Conservation (phyloP, 2,329 filamentous ascomycete genomes). For the Penicillium sp. region DNA sequence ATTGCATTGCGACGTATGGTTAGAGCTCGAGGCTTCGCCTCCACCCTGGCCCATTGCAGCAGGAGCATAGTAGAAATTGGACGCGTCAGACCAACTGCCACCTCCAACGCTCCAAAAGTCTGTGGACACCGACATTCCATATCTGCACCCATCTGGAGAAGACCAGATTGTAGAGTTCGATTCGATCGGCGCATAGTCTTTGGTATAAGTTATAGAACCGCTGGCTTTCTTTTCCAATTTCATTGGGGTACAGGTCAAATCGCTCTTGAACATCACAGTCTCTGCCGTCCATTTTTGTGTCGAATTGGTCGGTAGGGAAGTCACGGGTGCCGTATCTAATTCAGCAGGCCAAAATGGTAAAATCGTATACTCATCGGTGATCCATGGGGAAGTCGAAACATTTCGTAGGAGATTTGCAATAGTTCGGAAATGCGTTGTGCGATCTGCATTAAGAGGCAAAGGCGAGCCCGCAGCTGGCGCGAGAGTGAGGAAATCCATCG, state of each 20-base stretch:
- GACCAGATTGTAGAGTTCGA: slow-evolving; percentile 12
- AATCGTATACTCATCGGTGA: slow-evolving; percentile 30
- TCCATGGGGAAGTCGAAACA: slow-evolving; percentile 35
- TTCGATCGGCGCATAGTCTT: too few relatives aligned
- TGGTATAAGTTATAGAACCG: too few relatives aligned
- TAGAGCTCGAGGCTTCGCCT: not conserved
- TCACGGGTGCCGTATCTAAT: not conserved
- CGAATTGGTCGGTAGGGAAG: slow-evolving; percentile 10
- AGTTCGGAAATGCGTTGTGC: slow-evolving; percentile 29
- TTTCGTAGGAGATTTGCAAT: slow-evolving; percentile 32
- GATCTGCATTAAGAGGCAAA: slow-evolving; percentile 24
- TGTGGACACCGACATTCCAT: slow-evolving; percentile 6
- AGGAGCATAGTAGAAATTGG: slow-evolving; percentile 14
- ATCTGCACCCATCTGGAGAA: slow-evolving; percentile 17
- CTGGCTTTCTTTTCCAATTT: too few relatives aligned
- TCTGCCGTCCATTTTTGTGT: slow-evolving; percentile 22
- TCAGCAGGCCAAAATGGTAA: slow-evolving; percentile 31
- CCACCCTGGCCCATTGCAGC: too few relatives aligned
- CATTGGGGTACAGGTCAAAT: slow-evolving; percentile 24
- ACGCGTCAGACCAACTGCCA: slow-evolving; percentile 23
- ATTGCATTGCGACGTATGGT: slow-evolving; percentile 14
- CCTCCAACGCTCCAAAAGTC: slow-evolving; percentile 12
- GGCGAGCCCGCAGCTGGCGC: slow-evolving; percentile 2
- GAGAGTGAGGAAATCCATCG: slow-evolving; percentile 8
- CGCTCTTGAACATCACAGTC: slow-evolving; percentile 24